Evolutionary conservation across 192 early-diverging fungal species (phyloP), one percentile per base, ranked within the genome.

Genomic region (Umbelopsis sp.): DNA sequence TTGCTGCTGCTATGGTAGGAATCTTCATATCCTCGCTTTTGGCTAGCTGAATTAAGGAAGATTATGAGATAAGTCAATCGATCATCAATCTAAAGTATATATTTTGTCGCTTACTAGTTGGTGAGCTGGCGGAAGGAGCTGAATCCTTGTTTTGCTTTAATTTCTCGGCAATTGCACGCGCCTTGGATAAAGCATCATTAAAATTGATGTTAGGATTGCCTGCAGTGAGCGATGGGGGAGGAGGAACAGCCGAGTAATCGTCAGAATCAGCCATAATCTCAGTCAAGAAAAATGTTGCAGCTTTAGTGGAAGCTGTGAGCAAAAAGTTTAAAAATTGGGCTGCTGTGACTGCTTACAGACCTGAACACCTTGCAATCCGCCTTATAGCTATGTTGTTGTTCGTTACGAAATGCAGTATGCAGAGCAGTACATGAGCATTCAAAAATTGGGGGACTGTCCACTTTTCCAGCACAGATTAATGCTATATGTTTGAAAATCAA

Each of bases 121-220:
- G 21, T 67, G 65, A 22, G 68, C 62, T 38, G 52, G 83, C 62
- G 45, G 78, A 62, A 70, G 77, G 45, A 72, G 72, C 70, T 22
- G 72, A 72, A 26, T 72, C 73, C 12, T 83, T 72, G 50, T 81
- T 77, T 66, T 78, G 81, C 36, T 77, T 77, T 7, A 93, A 79
- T 71, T 89, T 87, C 17, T 90, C 91, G 34, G 94, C 94, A 62
- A 93, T 92, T 2, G 90, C 91, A 56, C 91, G 90, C 12, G 90
- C 94, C 72, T 90, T 91, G 56, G 89, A 86, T 56, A 95, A 65
- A 1, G 89, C 94, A 62, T 83, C 82, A 25, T 80, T 86, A 74
- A 89, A 91, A 54, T 89, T 85, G n/a, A 88, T 80, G 20, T 75
- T 80, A 26, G 80, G 68, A 51, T 72, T 70, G 26, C 47, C 65